These are phyloP conservation scores for Sporisorium graminicola DNA, from an alignment of 1,284 basidiomycete genomes.

Conservation along the genomic window DNA sequence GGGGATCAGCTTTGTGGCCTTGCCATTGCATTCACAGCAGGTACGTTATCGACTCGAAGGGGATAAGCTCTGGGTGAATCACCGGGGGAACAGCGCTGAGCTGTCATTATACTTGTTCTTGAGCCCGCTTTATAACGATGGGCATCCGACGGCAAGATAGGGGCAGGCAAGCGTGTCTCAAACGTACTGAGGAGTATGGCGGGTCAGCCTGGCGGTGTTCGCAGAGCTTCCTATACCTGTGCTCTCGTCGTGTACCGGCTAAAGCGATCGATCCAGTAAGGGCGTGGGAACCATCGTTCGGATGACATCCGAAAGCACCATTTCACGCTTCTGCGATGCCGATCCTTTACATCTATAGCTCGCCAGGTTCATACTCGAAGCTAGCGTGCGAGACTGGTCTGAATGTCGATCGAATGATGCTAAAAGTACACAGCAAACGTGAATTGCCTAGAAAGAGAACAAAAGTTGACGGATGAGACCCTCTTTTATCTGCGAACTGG, in stretches of 20 bases:
- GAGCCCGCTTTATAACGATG: not conserved
- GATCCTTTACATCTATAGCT: not conserved
- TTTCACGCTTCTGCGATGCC: not conserved
- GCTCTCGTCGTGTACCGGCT: not conserved
- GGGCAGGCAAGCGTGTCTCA: not conserved
- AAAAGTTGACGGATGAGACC: not conserved
- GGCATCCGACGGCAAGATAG: not conserved
- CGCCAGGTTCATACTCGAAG: not conserved
- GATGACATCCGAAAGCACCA: slow-evolving; percentile 4
- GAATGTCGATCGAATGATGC: slow-evolving; percentile 6
- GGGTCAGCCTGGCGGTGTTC: not conserved
- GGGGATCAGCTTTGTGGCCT: too few relatives aligned
- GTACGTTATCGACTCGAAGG: not conserved
- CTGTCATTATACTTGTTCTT: not conserved
- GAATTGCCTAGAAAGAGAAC: not conserved
- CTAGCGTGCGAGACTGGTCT: not conserved
- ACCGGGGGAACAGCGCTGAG: not conserved
- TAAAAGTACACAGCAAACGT: slow-evolving; percentile 30
- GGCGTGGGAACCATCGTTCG: slow-evolving; percentile 13
- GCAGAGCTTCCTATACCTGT: not conserved
- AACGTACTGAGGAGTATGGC: not conserved
- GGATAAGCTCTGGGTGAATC: not conserved
- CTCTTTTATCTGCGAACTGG: slow-evolving; percentile 31
- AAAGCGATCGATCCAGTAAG: not conserved
- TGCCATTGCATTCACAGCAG: too few relatives aligned